phyloP scores from a whole-genome alignment of 148 eudicot species.

The Vaccinium myrtillus region DNA sequence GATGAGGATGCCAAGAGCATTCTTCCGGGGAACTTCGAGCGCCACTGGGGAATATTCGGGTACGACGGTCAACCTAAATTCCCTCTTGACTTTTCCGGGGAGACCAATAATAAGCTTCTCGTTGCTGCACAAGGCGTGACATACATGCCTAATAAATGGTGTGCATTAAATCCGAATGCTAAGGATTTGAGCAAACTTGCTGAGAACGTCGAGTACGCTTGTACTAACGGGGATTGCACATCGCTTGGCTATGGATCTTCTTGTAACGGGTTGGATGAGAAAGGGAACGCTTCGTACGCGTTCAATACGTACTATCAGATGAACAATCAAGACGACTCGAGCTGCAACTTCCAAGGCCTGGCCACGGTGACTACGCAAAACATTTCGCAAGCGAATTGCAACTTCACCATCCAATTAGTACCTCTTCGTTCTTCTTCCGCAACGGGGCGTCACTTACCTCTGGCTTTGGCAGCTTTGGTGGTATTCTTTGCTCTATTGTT shows the following conservation, averaged over 20 bases:
- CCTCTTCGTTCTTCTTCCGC: constrained; percentile 13
- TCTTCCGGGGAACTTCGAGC: constrained; percentile 79
- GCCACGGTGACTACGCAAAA: constrained; percentile 55
- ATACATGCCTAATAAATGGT: constrained; percentile 67
- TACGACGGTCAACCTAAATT: constrained; percentile 88
- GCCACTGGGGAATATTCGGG: constrained; percentile 91
- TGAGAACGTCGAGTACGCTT: constrained; percentile 60
- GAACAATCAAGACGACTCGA: constrained; percentile 45
- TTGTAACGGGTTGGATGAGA: constrained; percentile 59
- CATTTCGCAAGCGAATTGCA: constrained; percentile 68
- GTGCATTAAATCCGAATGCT: constrained; percentile 57
- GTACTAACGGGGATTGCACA: constrained; percentile 69
- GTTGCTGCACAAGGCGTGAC: constrained; percentile 58
- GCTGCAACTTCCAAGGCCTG: constrained; percentile 69
- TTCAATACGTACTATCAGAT: constrained; percentile 78
- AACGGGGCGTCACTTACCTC: constrained; percentile 5
- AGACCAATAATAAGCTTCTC: constrained; percentile 37
- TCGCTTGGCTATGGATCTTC: constrained; percentile 79
- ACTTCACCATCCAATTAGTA: constrained; percentile 67
- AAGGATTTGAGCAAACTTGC: constrained; percentile 55
- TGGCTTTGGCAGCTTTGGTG: constrained; percentile 17
- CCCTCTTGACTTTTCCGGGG: constrained; percentile 56
- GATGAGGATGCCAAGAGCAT: constrained; percentile 81
- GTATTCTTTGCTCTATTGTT: constrained; percentile 20
- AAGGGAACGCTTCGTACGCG: constrained; percentile 73